Conservation (phyloP, 2,329 filamentous ascomycete genomes). For the Monilinia fructicola region DNA sequence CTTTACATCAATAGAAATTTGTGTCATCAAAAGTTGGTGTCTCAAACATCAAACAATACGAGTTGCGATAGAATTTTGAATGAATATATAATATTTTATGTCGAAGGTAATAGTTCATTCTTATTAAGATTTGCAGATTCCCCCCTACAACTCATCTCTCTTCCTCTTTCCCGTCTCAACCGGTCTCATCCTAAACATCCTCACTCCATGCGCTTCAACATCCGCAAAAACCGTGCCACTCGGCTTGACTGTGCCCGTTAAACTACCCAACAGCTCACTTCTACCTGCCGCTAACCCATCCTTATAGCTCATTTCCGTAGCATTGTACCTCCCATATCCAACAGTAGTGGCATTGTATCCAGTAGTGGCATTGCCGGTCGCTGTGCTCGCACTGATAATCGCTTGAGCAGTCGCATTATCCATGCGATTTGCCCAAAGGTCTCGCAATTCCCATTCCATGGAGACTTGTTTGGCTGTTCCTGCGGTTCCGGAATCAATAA, state of each 20-base stretch:
- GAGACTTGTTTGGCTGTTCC: constrained; percentile 46
- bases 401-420: constrained; percentile 45
- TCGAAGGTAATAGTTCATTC: background rate
- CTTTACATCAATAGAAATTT: background rate
- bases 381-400: constrained; percentile 46
- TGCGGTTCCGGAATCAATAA: constrained; percentile 48
- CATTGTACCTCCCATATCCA: constrained; percentile 46
- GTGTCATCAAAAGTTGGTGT: background rate
- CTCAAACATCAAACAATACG: background rate
- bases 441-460: constrained; percentile 52
- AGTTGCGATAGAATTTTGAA: background rate
- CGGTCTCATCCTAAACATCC: constrained; percentile 47
- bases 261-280: constrained; percentile 49
- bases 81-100: background rate
- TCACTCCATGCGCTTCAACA: constrained; percentile 51
- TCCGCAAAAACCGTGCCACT: constrained; percentile 46
- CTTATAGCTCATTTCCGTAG: constrained; percentile 49
- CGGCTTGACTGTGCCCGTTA: constrained; percentile 46
- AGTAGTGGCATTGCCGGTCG: constrained; percentile 38
- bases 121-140: constrained; percentile 22
- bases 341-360: constrained; percentile 39
- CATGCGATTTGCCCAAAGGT: constrained; percentile 59
- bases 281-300: constrained; percentile 46
- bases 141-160: constrained; percentile 48
- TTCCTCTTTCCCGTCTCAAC: constrained; percentile 32